phyloP scores from a whole-genome alignment of 257 asterid species.

The Cynanchum wilfordii region DNA sequence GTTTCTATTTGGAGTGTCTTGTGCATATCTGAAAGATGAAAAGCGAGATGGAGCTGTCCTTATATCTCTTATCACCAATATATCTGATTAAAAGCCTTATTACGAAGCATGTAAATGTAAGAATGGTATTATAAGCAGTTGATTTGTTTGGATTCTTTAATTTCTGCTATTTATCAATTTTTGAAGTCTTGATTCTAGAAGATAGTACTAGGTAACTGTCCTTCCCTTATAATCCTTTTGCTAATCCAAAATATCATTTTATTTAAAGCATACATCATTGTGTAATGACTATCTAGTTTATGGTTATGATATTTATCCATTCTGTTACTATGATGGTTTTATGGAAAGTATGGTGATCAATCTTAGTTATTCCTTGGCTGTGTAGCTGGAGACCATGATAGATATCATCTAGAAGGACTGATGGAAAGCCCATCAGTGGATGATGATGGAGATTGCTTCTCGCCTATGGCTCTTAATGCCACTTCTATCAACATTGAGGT shows the following conservation, averaged over 20 bases:
- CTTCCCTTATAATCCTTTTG: not conserved
- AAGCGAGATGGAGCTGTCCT: not conserved
- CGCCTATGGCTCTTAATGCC: conserved; percentile 87
- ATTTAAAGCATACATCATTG: not conserved
- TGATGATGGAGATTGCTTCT: conserved; percentile 90
- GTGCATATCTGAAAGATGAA: not conserved
- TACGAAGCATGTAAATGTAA: not conserved
- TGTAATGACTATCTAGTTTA: not conserved
- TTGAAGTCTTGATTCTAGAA: not conserved
- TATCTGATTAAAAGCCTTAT: not conserved
- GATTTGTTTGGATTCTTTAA: not conserved
- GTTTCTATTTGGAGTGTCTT: not conserved
- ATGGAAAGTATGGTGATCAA: conserved; percentile 13
- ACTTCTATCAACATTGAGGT: conserved; percentile 82
- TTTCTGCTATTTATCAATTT: not conserved
- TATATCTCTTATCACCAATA: not conserved
- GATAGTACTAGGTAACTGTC: not conserved
- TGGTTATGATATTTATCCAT: not conserved
- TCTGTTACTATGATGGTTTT: not conserved
- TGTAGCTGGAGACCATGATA: conserved; percentile 76
- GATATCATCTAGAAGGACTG: conserved; percentile 80
- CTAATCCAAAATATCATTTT: not conserved
- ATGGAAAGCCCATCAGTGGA: conserved; percentile 99
- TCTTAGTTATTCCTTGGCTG: conserved; percentile 17
- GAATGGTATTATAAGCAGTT: not conserved